phyloP scores from a whole-genome alignment of 1,284 basidiomycete species.

The Ustilago xerochloae region DNA sequence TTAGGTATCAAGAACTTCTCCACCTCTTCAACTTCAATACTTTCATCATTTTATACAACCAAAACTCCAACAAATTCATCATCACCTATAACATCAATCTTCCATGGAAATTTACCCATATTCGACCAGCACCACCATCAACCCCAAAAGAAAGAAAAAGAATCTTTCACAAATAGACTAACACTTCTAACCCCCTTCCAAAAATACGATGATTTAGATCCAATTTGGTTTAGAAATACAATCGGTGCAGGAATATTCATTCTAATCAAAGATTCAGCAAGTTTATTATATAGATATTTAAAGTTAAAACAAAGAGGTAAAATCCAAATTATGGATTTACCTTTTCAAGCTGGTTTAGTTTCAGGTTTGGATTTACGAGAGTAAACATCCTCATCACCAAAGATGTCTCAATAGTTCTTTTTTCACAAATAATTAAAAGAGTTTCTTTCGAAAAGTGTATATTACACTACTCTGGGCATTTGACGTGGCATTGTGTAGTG shows the following conservation, averaged over 20 bases:
- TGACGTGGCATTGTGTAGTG: background rate
- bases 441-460: too few species aligned
- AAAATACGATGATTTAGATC: slow-evolving; percentile 57
- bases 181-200: slow-evolving; percentile 14
- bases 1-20: slow-evolving; percentile 38
- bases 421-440: too few species aligned
- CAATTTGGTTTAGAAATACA: slow-evolving; percentile 62
- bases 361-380: slow-evolving; percentile 42
- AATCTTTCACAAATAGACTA: slow-evolving; percentile 12
- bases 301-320: slow-evolving; percentile 44
- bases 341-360: slow-evolving; percentile 53
- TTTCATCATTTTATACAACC: slow-evolving; percentile 35
- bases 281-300: slow-evolving; percentile 53
- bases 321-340: slow-evolving; percentile 52
- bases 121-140: slow-evolving; percentile 7
- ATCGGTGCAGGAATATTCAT: slow-evolving; percentile 59
- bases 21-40: slow-evolving; percentile 14
- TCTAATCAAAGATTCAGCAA: slow-evolving; percentile 51
- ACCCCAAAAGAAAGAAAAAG: background rate
- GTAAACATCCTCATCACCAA: background rate
- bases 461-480: too few species aligned
- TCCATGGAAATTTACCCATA: slow-evolving; percentile 23
- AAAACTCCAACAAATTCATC: slow-evolving; percentile 6
- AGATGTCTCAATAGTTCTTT: background rate
- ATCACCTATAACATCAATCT: slow-evolving; percentile 33